A percentile compares a stretch with the other conserved stretches of the same genome.
Evolutionary conservation across 1,284 basidiomycete species (phyloP).

Genomic region (Ustilago sp.): DNA sequence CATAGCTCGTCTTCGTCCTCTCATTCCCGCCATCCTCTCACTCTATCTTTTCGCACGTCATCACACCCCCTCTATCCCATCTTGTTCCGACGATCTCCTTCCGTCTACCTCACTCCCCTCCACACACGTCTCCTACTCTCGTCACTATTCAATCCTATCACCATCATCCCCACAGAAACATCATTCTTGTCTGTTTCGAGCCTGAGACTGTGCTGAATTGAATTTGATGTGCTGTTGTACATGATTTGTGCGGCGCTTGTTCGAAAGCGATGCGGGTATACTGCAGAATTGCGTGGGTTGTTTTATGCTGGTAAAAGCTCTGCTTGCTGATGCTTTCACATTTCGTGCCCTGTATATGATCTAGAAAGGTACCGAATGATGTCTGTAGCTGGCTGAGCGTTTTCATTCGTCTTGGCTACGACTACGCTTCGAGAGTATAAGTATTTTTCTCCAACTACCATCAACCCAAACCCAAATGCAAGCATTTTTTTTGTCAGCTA

Average conservation of each 20-base stretch:
- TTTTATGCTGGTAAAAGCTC: too few relatives aligned
- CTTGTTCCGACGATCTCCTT: not conserved
- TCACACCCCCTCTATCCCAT: not conserved
- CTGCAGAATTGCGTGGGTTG: not conserved
- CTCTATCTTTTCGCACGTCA: not conserved
- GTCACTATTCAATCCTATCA: not conserved
- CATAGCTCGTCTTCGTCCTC: not conserved
- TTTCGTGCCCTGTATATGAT: too few relatives aligned
- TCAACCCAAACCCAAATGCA: not conserved
- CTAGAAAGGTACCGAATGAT: not conserved
- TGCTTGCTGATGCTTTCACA: too few relatives aligned
- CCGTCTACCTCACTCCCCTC: not conserved
- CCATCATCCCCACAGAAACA: not conserved
- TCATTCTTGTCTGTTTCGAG: not conserved
- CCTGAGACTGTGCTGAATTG: not conserved
- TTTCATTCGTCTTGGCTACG: not conserved
- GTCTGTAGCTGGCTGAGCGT: not conserved
- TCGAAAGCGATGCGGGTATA: not conserved
- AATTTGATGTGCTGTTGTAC: not conserved
- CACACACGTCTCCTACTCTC: conserved; percentile 1
- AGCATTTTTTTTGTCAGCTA: not conserved
- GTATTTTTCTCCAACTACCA: conserved; percentile 65
- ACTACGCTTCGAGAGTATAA: conserved; percentile 57
- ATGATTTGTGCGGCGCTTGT: too few relatives aligned
- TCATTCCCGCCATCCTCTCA: not conserved